Percentiles rank a stretch among this genome's conserved stretches.
These are phyloP conservation scores for Scleroderma bovista DNA, from an alignment of 768 basidiomycete genomes.

Conservation along the genomic window DNA sequence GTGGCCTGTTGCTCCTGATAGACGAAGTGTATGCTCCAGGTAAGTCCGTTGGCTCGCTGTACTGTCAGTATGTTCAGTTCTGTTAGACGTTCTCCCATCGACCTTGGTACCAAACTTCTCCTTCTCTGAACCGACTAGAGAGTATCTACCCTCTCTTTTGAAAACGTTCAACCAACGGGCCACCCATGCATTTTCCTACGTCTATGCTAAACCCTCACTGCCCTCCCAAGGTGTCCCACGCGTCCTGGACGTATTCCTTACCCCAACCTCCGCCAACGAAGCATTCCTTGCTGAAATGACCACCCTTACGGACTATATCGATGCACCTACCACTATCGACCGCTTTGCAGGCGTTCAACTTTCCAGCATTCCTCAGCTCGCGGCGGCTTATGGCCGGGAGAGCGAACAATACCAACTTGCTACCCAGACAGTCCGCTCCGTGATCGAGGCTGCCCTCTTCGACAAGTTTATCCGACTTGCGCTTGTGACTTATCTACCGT, in stretches of 20 bases:
- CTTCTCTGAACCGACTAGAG: constrained; percentile 24
- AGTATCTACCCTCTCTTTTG: constrained; percentile 45
- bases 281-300: constrained; percentile 38
- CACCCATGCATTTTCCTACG: constrained; percentile 46
- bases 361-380: constrained; percentile 44
- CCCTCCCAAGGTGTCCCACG: constrained; percentile 27
- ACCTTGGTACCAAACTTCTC: constrained; percentile 46
- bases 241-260: constrained; percentile 37
- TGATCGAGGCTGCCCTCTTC: constrained; percentile 41
- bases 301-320: constrained; percentile 49
- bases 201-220: constrained; percentile 38
- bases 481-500: constrained; percentile 30
- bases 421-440: constrained; percentile 38
- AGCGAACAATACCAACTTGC: constrained; percentile 54
- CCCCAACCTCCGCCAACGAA: constrained; percentile 34
- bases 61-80: background rate
- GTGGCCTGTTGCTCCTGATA: constrained; percentile 50
- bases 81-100: constrained; percentile 53
- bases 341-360: constrained; percentile 64
- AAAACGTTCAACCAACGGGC: constrained; percentile 58
- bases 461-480: constrained; percentile 41
- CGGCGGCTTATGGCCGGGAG: constrained; percentile 38
- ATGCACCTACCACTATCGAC: constrained; percentile 28
- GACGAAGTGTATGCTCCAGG: constrained; percentile 53
- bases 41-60: constrained; percentile 25